phyloP scores from a whole-genome alignment of 495 filamentous ascomycete genomes.

The Patellaria atrata region DNA sequence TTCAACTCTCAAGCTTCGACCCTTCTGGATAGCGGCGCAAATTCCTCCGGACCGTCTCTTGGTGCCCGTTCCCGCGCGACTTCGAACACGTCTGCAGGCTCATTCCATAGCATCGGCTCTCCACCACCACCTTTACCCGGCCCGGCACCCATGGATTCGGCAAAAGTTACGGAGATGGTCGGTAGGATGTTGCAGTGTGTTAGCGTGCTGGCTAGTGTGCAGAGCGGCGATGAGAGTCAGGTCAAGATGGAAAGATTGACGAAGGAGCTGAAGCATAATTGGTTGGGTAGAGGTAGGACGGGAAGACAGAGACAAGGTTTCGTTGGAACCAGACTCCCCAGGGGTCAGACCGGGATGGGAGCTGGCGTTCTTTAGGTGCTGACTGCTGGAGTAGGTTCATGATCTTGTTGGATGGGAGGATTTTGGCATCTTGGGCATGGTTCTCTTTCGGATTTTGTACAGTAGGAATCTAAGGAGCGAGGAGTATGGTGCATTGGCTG shows the following conservation, averaged over 20 bases:
- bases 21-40: no score
- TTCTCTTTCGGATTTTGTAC: no score
- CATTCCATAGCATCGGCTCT: constrained; percentile 38
- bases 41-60: constrained; percentile 1
- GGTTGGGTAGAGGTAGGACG: constrained; percentile 80
- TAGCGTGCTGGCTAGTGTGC: constrained; percentile 68
- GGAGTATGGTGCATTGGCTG: no score
- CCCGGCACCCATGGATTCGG: constrained; percentile 44
- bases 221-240: constrained; percentile 57
- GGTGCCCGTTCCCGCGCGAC: constrained; percentile 42
- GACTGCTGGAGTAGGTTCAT: no score
- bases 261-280: constrained; percentile 84
- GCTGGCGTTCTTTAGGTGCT: constrained; percentile 7
- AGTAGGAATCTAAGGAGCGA: no score
- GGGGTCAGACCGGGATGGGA: constrained; percentile 12
- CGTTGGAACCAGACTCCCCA: constrained; percentile 60
- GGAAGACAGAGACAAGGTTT: constrained; percentile 81
- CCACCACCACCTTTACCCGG: constrained; percentile 7
- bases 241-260: constrained; percentile 68
- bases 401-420: no score
- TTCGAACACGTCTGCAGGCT: constrained; percentile 69
- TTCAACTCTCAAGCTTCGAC: constrained; percentile 40
- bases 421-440: no score
- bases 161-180: constrained; percentile 83
- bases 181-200: constrained; percentile 95